These are phyloP conservation scores for Mariannaea elegans DNA, from an alignment of 2,329 filamentous ascomycete genomes.

Conservation along the genomic window DNA sequence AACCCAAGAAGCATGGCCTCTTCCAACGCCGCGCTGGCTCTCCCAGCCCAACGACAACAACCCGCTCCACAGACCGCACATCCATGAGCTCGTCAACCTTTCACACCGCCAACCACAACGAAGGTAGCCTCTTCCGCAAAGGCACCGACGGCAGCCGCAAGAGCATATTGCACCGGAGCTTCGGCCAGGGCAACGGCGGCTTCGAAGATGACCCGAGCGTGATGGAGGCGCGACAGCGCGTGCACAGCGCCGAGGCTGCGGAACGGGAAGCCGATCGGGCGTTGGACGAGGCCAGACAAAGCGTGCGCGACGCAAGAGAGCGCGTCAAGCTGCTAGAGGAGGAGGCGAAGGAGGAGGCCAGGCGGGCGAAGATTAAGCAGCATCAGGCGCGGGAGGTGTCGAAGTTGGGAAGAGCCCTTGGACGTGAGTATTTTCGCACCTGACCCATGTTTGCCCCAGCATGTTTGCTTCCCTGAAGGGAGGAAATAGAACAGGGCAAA, in stretches of 20 bases:
- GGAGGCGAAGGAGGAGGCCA: constrained; percentile 72
- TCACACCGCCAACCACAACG: constrained; percentile 9
- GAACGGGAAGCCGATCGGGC: constrained; percentile 73
- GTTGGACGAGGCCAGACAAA: constrained; percentile 63
- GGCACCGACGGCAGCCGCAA: constrained; percentile 26
- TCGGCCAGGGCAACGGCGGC: constrained; percentile 52
- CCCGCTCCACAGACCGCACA: constrained; percentile 25
- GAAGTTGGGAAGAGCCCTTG: constrained; percentile 75
- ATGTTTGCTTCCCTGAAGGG: too few species aligned
- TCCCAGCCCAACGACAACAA: constrained; percentile 28
- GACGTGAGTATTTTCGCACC: constrained; percentile 61
- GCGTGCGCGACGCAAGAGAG: constrained; percentile 70
- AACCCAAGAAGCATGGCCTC: constrained; percentile 45
- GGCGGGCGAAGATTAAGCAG: constrained; percentile 74
- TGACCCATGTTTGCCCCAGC: neutral
- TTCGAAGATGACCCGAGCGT: constrained; percentile 69
- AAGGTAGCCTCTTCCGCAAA: constrained; percentile 16
- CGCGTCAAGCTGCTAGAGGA: constrained; percentile 70
- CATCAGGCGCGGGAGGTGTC: constrained; percentile 70
- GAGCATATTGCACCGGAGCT: constrained; percentile 54
- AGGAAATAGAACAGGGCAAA: neutral
- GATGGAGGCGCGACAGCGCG: constrained; percentile 66
- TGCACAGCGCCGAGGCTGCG: constrained; percentile 69
- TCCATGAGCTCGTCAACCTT: constrained; percentile 21
- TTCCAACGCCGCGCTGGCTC: constrained; percentile 44